A percentile compares a stretch with the other conserved stretches of the same genome.
These are phyloP conservation scores for Reutealis trisperma DNA, from an alignment of 345 rosid genomes.

Conservation along the genomic window DNA sequence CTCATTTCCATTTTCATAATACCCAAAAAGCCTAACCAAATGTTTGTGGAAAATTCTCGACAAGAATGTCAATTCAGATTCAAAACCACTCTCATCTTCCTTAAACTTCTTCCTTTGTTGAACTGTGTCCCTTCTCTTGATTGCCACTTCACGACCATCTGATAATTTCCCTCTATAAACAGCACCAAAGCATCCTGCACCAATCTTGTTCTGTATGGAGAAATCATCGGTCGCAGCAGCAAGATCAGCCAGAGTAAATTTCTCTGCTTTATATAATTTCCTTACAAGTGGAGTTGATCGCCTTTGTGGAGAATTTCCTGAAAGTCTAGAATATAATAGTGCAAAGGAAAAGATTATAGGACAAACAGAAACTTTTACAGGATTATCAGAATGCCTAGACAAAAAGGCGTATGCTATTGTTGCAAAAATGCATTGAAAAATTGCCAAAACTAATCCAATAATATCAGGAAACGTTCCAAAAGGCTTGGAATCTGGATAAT, in stretches of 20 bases:
- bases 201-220: constrained; percentile 73
- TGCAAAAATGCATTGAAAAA: constrained; percentile 10
- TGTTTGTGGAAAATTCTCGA: constrained; percentile 86
- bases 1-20: constrained; percentile 74
- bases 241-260: constrained; percentile 61
- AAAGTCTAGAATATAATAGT: not conserved
- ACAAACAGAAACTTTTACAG: constrained; percentile 6
- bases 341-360: constrained; percentile 6
- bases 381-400: not conserved
- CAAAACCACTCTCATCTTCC: constrained; percentile 85
- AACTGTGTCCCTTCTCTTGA: constrained; percentile 74
- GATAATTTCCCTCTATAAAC: constrained; percentile 70
- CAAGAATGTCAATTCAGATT: constrained; percentile 71
- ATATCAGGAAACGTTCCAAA: constrained; percentile 10
- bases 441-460: not conserved
- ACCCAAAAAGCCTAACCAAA: constrained; percentile 80
- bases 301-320: not conserved
- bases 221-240: constrained; percentile 71
- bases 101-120: constrained; percentile 63
- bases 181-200: constrained; percentile 80
- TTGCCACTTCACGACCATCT: constrained; percentile 81
- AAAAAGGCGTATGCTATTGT: not conserved
- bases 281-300: not conserved
- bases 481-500: not conserved
- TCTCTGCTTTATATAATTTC: too few species aligned